These are phyloP conservation scores for Rhodotorula sp. DNA, from an alignment of 1,284 basidiomycete genomes.

Conservation along the genomic window DNA sequence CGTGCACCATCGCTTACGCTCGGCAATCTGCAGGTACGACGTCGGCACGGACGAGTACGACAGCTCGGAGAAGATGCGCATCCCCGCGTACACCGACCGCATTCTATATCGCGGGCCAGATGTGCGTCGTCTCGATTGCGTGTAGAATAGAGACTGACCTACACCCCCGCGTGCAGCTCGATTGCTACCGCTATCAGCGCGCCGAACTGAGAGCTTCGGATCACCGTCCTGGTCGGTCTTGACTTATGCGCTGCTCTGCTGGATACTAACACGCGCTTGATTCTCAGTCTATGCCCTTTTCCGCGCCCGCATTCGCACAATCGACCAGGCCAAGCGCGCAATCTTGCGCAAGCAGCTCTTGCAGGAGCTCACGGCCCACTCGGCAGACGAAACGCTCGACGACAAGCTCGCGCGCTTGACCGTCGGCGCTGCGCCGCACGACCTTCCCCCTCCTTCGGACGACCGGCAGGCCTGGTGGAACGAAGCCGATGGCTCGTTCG, in stretches of 20 bases:
- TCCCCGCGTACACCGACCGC: constrained; percentile 98
- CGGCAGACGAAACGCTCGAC: constrained; percentile 39
- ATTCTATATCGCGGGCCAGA: constrained; percentile 75
- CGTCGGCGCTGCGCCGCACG: constrained; percentile 43
- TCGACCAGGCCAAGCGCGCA: constrained; percentile 74
- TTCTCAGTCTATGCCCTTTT: constrained; percentile 78
- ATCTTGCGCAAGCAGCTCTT: constrained; percentile 64
- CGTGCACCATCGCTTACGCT: too few relatives aligned
- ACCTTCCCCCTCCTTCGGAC: constrained; percentile 73
- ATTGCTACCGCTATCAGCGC: constrained; percentile 55
- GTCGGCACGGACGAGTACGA: constrained; percentile 77
- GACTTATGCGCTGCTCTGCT: neutral
- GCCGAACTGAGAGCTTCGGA: constrained; percentile 86
- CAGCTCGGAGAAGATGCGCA: constrained; percentile 90
- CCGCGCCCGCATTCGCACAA: constrained; percentile 69
- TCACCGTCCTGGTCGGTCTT: constrained; percentile 75
- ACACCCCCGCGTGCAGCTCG: constrained; percentile 42
- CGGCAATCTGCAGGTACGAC: constrained; percentile 44
- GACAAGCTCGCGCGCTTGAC: constrained; percentile 39
- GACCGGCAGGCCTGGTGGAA: constrained; percentile 77
- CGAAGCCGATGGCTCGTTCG: constrained; percentile 42
- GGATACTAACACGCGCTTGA: neutral
- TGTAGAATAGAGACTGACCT: neutral
- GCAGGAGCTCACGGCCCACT: constrained; percentile 50
- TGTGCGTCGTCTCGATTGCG: constrained; percentile 55